phyloP scores from a whole-genome alignment of 495 filamentous ascomycete genomes.

The Parathielavia appendiculata region DNA sequence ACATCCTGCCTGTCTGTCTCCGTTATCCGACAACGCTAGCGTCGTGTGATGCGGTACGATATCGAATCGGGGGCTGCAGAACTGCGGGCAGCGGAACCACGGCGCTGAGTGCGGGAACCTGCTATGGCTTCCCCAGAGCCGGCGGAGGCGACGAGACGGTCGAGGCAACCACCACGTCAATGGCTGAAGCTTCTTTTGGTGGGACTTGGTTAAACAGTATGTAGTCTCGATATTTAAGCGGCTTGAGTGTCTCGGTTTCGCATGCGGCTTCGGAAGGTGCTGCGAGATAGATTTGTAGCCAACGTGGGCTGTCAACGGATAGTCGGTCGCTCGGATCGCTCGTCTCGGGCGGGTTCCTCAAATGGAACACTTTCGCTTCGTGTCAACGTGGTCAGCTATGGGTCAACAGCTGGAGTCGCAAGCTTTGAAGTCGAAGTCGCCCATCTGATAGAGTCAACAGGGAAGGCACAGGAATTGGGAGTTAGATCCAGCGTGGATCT shows the following conservation, averaged over 20 bases:
- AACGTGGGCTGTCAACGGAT: neutral
- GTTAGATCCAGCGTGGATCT: constrained; percentile 8
- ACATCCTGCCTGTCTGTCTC: constrained; percentile 43
- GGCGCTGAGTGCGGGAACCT: neutral
- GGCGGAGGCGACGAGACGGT: neutral
- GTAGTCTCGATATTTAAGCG: neutral
- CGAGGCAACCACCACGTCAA: neutral
- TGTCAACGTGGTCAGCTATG: neutral
- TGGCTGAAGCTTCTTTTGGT: neutral
- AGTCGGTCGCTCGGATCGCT: neutral
- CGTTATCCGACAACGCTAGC: neutral
- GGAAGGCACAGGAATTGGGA: constrained; percentile 4
- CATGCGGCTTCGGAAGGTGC: neutral
- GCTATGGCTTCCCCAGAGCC: neutral
- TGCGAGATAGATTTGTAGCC: neutral
- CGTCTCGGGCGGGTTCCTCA: neutral
- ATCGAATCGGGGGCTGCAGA: neutral
- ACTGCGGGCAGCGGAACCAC: neutral
- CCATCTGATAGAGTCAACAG: neutral
- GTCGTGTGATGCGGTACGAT: neutral
- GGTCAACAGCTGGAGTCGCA: neutral
- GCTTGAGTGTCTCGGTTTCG: neutral
- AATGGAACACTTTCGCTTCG: neutral
- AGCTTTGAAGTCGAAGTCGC: constrained; percentile 4
- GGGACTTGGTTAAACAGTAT: neutral